phyloP scores from a whole-genome alignment of 2,329 filamentous ascomycete species.

The Penicillium thymicola region DNA sequence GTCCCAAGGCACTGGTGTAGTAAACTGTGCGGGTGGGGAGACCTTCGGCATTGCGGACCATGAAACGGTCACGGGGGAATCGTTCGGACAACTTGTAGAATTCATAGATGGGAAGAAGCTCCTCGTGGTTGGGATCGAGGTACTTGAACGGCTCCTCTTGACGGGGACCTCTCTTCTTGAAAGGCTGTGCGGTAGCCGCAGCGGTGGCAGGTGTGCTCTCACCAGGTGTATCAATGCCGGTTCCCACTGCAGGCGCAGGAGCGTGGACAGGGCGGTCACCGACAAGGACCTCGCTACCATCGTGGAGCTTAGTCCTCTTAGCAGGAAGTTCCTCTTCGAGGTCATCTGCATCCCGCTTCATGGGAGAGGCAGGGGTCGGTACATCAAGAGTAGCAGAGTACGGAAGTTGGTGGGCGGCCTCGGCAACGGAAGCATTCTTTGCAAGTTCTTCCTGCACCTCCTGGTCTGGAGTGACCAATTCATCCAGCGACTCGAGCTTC shows the following conservation, averaged over 20 bases:
- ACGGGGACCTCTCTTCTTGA: constrained; percentile 38
- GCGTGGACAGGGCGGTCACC: constrained; percentile 38
- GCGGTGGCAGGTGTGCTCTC: constrained; percentile 22
- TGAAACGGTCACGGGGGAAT: constrained; percentile 87
- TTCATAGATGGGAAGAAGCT: constrained; percentile 70
- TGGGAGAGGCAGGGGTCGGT: constrained; percentile 18
- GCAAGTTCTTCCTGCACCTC: constrained; percentile 28
- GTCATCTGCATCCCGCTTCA: constrained; percentile 36
- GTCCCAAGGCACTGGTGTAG: constrained; percentile 82
- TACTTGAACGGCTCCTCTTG: constrained; percentile 94
- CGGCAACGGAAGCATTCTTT: constrained; percentile 37
- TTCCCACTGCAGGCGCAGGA: constrained; percentile 27
- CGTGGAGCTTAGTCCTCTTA: constrained; percentile 46
- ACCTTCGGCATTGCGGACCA: constrained; percentile 90
- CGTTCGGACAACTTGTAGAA: constrained; percentile 83
- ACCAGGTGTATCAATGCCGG: constrained; percentile 25
- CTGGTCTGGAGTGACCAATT: constrained; percentile 35
- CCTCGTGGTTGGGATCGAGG: constrained; percentile 68
- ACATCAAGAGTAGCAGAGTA: constrained; percentile 32
- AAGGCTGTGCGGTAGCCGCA: constrained; percentile 14
- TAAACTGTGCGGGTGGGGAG: constrained; percentile 93
- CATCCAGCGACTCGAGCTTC: constrained; percentile 42
- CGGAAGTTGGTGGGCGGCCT: constrained; percentile 33
- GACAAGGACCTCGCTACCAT: constrained; percentile 37
- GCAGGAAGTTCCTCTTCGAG: constrained; percentile 37